Conservation (phyloP, 2,329 filamentous ascomycete species). For the Didymella glomerata region DNA sequence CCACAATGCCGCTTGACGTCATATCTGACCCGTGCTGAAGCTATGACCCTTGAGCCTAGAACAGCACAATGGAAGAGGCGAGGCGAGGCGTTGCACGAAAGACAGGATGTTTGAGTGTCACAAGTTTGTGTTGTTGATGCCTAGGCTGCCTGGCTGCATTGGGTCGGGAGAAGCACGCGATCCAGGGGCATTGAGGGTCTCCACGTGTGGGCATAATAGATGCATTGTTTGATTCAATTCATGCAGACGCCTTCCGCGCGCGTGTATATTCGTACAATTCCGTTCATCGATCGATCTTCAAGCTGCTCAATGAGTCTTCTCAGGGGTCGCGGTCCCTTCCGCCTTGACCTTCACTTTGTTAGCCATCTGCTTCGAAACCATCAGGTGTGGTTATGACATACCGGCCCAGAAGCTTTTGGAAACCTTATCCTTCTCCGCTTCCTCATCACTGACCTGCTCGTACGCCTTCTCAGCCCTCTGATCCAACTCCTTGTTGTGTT, state of each 20-base stretch:
- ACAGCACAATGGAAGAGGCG: conserved; percentile 2
- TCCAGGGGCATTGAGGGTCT: not conserved
- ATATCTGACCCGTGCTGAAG: conserved; percentile 26
- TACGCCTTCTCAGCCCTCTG: conserved; percentile 53
- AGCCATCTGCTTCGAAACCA: conserved; percentile 7
- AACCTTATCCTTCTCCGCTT: conserved; percentile 54
- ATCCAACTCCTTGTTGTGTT: conserved; percentile 57
- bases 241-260: not conserved
- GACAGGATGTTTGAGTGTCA: conserved; percentile 1
- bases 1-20: conserved; percentile 23
- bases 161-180: not conserved
- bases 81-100: conserved; percentile 13
- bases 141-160: not conserved
- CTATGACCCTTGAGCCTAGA: conserved; percentile 19
- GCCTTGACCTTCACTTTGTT: conserved; percentile 35
- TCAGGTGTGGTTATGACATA: conserved; percentile 29
- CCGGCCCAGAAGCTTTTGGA: conserved; percentile 52
- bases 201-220: not conserved
- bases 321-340: conserved; percentile 38
- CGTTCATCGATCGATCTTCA: not conserved
- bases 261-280: conserved; percentile 10
- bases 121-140: not conserved
- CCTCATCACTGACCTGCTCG: conserved; percentile 50
- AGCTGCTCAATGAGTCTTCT: conserved; percentile 3
- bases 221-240: not conserved